Conservation (phyloP, 305 asterid genomes). For the Withania somnifera region DNA sequence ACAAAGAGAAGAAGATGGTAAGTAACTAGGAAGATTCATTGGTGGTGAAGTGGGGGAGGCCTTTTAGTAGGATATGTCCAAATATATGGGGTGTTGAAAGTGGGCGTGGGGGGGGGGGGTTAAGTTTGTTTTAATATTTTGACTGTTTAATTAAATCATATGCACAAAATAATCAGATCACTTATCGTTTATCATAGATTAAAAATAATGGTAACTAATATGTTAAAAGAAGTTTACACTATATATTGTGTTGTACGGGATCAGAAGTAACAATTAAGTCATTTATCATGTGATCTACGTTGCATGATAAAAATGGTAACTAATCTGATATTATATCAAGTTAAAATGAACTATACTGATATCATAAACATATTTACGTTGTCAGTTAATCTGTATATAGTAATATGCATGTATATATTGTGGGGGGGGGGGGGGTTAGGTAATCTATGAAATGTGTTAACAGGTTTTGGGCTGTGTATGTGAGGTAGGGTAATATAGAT, state of each 20-base stretch:
- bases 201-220: too few species aligned
- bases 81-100: background rate
- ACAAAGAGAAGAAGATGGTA: constrained; percentile 13
- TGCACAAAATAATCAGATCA: background rate
- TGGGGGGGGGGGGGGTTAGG: background rate
- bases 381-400: background rate
- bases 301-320: background rate
- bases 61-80: background rate
- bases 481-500: constrained; percentile 38
- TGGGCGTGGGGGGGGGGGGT: background rate
- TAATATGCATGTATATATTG: background rate
- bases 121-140: background rate
- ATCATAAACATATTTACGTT: background rate
- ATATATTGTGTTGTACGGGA: too few species aligned
- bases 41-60: background rate
- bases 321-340: too few species aligned
- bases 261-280: too few species aligned
- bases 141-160: background rate
- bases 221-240: too few species aligned
- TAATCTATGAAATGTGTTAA: background rate
- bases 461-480: constrained; percentile 27
- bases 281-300: background rate
- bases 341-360: background rate
- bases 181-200: background rate
- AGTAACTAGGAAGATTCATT: constrained; percentile 61